Evolutionary conservation across 352 stramenopile genomes (phyloP).

Genomic region (Pilasporangium apinafurcum): DNA sequence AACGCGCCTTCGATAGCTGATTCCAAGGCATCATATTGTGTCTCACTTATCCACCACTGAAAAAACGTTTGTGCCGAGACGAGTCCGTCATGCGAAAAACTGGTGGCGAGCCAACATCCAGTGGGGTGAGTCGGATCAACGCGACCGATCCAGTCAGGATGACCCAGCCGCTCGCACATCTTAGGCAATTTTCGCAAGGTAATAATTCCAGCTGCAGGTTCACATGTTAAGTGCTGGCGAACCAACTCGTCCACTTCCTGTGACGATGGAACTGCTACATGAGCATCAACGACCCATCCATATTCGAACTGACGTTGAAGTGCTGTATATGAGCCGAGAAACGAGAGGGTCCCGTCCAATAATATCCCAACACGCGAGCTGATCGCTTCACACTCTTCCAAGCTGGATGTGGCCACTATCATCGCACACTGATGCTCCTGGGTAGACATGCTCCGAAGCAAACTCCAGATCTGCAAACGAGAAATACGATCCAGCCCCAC

Average conservation of each 20-base stretch:
- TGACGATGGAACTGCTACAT: not conserved
- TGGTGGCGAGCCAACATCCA: conserved; percentile 7
- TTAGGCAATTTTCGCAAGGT: not conserved
- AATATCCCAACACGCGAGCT: conserved; percentile 7
- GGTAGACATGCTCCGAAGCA: conserved; percentile 1
- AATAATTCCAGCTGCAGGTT: not conserved
- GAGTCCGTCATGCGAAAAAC: conserved; percentile 3
- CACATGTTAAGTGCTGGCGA: not conserved
- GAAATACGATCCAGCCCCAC: conserved; percentile 5
- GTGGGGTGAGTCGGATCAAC: conserved; percentile 6
- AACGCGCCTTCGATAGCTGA: conserved; percentile 6
- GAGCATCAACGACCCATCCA: conserved; percentile 13
- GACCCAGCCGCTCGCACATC: conserved; percentile 5
- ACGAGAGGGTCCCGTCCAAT: conserved; percentile 9
- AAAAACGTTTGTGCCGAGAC: conserved; percentile 3
- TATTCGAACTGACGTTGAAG: conserved; percentile 10
- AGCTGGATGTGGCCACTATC: conserved; percentile 6
- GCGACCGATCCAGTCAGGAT: conserved; percentile 4
- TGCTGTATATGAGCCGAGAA: conserved; percentile 5
- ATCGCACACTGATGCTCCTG: conserved; percentile 1
- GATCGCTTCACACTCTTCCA: conserved; percentile 9
- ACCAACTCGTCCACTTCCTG: not conserved
- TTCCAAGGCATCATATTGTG: conserved; percentile 3
- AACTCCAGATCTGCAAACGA: conserved; percentile 4
- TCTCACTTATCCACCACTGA: conserved; percentile 10